A percentile compares a stretch with the other conserved stretches of the same genome.
Conservation (phyloP, 805 yeast genomes). For the Cyberlindnera mycetangii region DNA sequence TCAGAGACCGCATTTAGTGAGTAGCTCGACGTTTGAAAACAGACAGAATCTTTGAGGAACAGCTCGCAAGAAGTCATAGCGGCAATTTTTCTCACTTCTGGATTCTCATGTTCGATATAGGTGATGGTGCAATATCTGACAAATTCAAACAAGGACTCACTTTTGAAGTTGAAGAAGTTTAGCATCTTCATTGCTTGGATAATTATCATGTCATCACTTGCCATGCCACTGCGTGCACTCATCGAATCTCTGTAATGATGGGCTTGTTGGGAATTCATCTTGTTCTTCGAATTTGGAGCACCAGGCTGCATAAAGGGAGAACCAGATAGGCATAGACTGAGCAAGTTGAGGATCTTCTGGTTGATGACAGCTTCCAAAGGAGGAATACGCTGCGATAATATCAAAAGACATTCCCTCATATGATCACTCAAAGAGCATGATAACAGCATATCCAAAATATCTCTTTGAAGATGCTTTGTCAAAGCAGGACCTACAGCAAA, state of each 20-base stretch:
- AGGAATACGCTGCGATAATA: constrained; percentile 70
- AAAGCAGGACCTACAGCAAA: constrained; percentile 90
- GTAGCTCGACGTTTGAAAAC: constrained; percentile 75
- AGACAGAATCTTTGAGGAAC: constrained; percentile 77
- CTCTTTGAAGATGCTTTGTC: constrained; percentile 82
- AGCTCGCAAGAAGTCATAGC: constrained; percentile 79
- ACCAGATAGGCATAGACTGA: constrained; percentile 79
- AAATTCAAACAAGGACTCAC: constrained; percentile 79
- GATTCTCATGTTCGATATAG: constrained; percentile 76
- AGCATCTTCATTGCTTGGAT: constrained; percentile 79
- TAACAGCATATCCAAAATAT: constrained; percentile 73
- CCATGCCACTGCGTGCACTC: constrained; percentile 66
- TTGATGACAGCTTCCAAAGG: constrained; percentile 73
- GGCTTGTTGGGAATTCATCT: constrained; percentile 64
- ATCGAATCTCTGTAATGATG: constrained; percentile 73
- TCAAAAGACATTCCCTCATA: constrained; percentile 71
- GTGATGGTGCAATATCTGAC: constrained; percentile 81
- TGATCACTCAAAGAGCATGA: constrained; percentile 82
- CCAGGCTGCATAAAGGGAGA: constrained; percentile 82
- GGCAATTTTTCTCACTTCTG: constrained; percentile 79
- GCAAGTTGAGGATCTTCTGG: constrained; percentile 62
- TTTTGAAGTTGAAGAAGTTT: constrained; percentile 68
- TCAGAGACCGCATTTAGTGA: constrained; percentile 82
- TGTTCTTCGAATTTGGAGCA: constrained; percentile 55
- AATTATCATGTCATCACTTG: constrained; percentile 48